Evolutionary conservation across 1,284 basidiomycete genomes (phyloP).

Genomic region (Ustanciosporium gigantosporum): DNA sequence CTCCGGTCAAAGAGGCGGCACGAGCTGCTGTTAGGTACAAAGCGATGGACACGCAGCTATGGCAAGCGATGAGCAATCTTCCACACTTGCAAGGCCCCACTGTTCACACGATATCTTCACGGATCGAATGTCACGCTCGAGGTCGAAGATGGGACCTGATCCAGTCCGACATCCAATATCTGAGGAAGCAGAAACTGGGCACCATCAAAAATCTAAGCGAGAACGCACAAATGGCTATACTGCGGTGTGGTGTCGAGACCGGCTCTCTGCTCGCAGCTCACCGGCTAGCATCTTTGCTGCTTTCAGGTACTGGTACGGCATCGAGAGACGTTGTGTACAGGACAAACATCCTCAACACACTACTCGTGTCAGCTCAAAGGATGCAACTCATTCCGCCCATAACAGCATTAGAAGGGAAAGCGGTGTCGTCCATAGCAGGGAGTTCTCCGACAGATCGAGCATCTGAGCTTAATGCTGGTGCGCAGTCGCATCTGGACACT

Average conservation of each 20-base stretch:
- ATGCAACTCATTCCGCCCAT: too few species aligned
- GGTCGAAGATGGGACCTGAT: conserved; percentile 16
- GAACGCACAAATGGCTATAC: conserved; percentile 5
- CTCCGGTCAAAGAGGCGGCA: neutral
- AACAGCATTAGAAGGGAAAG: too few species aligned
- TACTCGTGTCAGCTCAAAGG: conserved; percentile 2
- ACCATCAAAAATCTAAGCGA: conserved; percentile 11
- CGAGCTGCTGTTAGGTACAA: neutral
- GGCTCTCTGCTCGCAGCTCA: conserved; percentile 10
- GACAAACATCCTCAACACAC: conserved; percentile 5
- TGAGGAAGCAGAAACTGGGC: conserved; percentile 1
- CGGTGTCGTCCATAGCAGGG: too few species aligned
- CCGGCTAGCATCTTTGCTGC: conserved; percentile 1
- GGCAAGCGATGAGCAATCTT: conserved; percentile 13
- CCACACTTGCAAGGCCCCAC: conserved; percentile 9
- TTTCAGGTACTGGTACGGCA: neutral
- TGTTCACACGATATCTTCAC: conserved; percentile 20
- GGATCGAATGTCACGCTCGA: conserved; percentile 23
- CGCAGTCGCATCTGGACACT: too few species aligned
- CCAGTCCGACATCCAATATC: conserved; percentile 13
- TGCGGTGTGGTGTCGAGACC: conserved; percentile 15
- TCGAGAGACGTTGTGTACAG: neutral
- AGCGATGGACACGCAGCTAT: conserved; percentile 12
- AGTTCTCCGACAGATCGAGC: too few species aligned
- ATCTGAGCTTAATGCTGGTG: too few species aligned